Evolutionary conservation across 2,329 filamentous ascomycete species (phyloP), one percentile per base, ranked within the genome.

Genomic region (Bipolaris zeicola): DNA sequence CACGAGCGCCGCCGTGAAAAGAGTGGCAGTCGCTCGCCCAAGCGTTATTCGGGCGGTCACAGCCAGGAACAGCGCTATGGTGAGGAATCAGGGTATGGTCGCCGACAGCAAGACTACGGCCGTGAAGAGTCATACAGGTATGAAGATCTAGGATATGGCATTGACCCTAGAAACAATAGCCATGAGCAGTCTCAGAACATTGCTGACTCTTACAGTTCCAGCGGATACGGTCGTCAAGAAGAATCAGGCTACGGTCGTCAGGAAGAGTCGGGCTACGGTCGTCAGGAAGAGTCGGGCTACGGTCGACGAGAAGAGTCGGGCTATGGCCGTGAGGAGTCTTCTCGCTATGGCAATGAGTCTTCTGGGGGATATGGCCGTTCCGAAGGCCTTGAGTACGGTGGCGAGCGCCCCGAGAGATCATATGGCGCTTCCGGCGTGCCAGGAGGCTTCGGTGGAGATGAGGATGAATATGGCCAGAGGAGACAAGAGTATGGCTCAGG

Each of bases 1-100:
- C 61, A 63, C 37, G 64, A 63, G 58, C 55, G 53, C 36, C 61
- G 54, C 31, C 56, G 61, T 42, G 60, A 62, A 51, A 62, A 63
- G 54, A 65, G 66, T 41, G 61, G 64, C 57, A 67, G 63, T 50
- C 52, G 51, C 8, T 65, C 60, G 28, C 67, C 69, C 11, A 64
- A 68, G 50, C 64, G 66, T 14, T 54, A 55, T 54, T 68, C 67
- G 7, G 64, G 65, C 34, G 62, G 65, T 11, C 63, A 65, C 57
- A 63, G 69, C 45, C 55, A 68, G 36, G 69, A 72, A 46, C 55
- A 61, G 24, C 39, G 67, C 31, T 69, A 72, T 42, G 66, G 65
- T n/a, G 50, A 65, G 44, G 50, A 56, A n/a, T 50, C 42, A 33
- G 54, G 61, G 37, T 64, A 52, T 22, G 57, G 59, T 26, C 53